These are phyloP conservation scores for Dactylorhiza incarnata DNA, from an alignment of 106 monocot species.

Conservation along the genomic window DNA sequence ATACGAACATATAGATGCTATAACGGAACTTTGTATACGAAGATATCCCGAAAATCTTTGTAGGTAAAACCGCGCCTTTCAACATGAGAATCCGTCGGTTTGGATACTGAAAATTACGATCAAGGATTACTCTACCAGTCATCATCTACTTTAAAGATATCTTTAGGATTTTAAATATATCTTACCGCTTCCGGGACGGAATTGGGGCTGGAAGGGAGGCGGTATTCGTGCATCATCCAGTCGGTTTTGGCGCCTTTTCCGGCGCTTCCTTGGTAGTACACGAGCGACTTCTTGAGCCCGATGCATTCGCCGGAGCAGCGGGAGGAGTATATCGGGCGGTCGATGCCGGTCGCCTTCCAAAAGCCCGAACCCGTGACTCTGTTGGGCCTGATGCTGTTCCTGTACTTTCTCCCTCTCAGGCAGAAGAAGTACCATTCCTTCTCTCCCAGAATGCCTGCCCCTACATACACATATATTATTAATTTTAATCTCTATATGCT, in stretches of 20 bases:
- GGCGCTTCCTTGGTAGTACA: slow-evolving; percentile 73
- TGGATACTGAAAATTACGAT: too few species aligned
- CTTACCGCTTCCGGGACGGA: slow-evolving; percentile 42
- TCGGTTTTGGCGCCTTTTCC: slow-evolving; percentile 77
- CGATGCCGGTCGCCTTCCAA: slow-evolving; percentile 89
- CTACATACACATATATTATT: slow-evolving; percentile 2
- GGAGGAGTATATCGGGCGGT: slow-evolving; percentile 42
- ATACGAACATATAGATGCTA: too few species aligned
- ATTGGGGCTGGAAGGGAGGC: slow-evolving; percentile 34
- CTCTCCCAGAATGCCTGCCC: slow-evolving; percentile 23
- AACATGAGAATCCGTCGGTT: not conserved
- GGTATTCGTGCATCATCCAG: slow-evolving; percentile 97
- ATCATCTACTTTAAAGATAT: not conserved
- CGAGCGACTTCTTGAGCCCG: slow-evolving; percentile 81
- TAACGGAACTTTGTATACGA: too few species aligned
- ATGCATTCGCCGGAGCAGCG: slow-evolving; percentile 26
- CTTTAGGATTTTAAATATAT: not conserved
- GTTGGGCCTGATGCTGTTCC: slow-evolving; percentile 76
- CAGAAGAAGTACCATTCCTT: slow-evolving; percentile 89
- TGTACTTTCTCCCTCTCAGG: slow-evolving; percentile 75
- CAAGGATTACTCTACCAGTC: too few species aligned
- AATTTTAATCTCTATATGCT: not conserved
- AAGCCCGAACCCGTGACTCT: slow-evolving; percentile 72
- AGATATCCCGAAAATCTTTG: too few species aligned
- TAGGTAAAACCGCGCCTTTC: not conserved